These are phyloP conservation scores for Coriaria nepalensis DNA, from an alignment of 306 rosid species.

Conservation along the genomic window DNA sequence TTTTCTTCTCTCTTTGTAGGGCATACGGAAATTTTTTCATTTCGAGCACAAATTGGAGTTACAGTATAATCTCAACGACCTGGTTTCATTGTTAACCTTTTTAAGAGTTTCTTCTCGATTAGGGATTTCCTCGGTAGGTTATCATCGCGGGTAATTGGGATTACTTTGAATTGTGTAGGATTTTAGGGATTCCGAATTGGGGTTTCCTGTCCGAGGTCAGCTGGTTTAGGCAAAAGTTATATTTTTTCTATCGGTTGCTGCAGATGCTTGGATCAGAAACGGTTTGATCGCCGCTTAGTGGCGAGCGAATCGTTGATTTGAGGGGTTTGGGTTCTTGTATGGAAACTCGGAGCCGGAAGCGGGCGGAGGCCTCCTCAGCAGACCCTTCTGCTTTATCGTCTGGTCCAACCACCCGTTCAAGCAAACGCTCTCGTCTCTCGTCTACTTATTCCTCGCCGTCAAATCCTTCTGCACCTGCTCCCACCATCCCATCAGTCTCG, in stretches of 20 bases:
- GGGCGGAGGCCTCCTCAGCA: slow-evolving; percentile 99
- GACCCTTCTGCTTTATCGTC: slow-evolving; percentile 95
- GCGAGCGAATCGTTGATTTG: slow-evolving; percentile 60
- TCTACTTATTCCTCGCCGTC: slow-evolving; percentile 20
- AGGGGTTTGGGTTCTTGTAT: slow-evolving; percentile 97
- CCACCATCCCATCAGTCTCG: slow-evolving; percentile 21
- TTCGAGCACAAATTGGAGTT: too few relatives aligned
- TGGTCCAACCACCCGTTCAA: slow-evolving; percentile 67
- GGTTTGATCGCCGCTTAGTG: slow-evolving; percentile 61
- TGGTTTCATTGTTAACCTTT: not conserved
- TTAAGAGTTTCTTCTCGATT: slow-evolving; percentile 1
- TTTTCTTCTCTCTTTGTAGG: slow-evolving; percentile 1
- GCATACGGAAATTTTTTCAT: too few relatives aligned
- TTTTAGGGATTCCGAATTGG: slow-evolving; percentile 34
- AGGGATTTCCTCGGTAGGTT: not conserved
- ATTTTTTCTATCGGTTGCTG: slow-evolving; percentile 4
- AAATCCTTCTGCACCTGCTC: slow-evolving; percentile 13
- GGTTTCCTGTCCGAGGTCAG: slow-evolving; percentile 16
- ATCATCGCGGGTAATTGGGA: not conserved
- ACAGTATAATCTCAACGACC: too few relatives aligned
- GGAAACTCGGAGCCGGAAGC: slow-evolving; percentile 99
- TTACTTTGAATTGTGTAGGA: slow-evolving; percentile 1
- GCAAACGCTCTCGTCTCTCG: slow-evolving; percentile 65
- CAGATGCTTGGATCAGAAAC: slow-evolving; percentile 32
- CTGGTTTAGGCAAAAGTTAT: slow-evolving; percentile 18